Conservation (phyloP, 441 rosid species). For the Metrosideros polymorpha region DNA sequence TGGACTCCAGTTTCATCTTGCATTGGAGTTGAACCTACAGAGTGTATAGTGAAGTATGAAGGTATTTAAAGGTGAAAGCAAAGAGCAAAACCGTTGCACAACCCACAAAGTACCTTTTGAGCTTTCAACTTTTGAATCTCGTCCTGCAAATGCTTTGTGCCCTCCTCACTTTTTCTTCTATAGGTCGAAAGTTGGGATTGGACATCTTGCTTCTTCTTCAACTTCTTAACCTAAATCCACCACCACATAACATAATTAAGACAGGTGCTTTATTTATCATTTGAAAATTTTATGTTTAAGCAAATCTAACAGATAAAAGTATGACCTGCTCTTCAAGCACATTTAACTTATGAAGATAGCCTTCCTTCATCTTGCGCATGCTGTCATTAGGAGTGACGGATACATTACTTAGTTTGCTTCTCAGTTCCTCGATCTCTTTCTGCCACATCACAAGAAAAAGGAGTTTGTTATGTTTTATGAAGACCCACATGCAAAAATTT, state of each 20-base stretch:
- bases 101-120: constrained; percentile 52
- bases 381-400: constrained; percentile 30
- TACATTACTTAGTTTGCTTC: constrained; percentile 22
- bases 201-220: constrained; percentile 43
- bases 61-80: background rate
- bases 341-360: constrained; percentile 32
- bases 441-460: constrained; percentile 15
- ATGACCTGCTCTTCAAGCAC: constrained; percentile 41
- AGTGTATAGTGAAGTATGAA: background rate
- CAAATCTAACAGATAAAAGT: background rate
- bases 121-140: constrained; percentile 72
- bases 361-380: constrained; percentile 23
- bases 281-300: background rate
- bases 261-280: background rate
- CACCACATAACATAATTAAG: constrained; percentile 2
- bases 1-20: constrained; percentile 71
- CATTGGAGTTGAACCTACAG: constrained; percentile 84
- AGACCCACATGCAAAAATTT: background rate
- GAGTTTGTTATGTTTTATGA: background rate
- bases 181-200: constrained; percentile 37
- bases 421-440: constrained; percentile 57
- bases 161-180: constrained; percentile 30
- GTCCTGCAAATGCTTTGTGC: constrained; percentile 19
- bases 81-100: background rate
- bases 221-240: constrained; percentile 36